Percentiles rank a stretch among this genome's conserved stretches.
These are phyloP conservation scores for Candida yuanshanica DNA, from an alignment of 805 yeast genomes.

Conservation along the genomic window DNA sequence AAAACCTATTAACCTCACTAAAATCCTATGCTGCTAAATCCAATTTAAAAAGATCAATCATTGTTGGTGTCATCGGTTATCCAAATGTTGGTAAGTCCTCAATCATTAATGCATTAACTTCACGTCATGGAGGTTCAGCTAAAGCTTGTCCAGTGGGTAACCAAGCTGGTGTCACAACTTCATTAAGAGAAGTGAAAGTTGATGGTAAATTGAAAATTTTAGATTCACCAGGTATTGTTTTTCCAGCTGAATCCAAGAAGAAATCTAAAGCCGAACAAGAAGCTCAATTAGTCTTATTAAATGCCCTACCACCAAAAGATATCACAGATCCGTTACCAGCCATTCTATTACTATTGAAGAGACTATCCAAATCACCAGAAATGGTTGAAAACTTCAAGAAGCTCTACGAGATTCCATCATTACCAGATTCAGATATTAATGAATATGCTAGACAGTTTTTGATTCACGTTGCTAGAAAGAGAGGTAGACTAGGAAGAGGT, in stretches of 20 bases:
- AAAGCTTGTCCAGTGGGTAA: slow-evolving; percentile 95
- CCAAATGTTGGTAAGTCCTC: slow-evolving; percentile 98
- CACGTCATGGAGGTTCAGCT: slow-evolving; percentile 67
- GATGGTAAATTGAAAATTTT: slow-evolving; percentile 84
- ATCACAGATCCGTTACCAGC: slow-evolving; percentile 83
- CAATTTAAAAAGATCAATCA: slow-evolving; percentile 80
- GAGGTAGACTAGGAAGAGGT: slow-evolving; percentile 89
- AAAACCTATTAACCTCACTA: slow-evolving; percentile 68
- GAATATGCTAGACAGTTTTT: slow-evolving; percentile 81
- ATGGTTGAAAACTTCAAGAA: slow-evolving; percentile 73
- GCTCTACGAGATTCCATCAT: slow-evolving; percentile 74
- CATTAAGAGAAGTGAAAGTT: slow-evolving; percentile 85
- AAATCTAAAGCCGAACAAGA: slow-evolving; percentile 58
- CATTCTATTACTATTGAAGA: slow-evolving; percentile 66
- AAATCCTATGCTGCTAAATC: slow-evolving; percentile 81
- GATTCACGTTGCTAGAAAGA: slow-evolving; percentile 86
- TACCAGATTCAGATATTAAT: slow-evolving; percentile 65
- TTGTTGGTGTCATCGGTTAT: slow-evolving; percentile 95
- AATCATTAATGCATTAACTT: slow-evolving; percentile 80
- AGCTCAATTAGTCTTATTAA: slow-evolving; percentile 83
- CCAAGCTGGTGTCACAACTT: slow-evolving; percentile 94
- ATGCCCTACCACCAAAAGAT: slow-evolving; percentile 85
- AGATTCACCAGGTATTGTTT: slow-evolving; percentile 97
- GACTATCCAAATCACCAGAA: slow-evolving; percentile 64
- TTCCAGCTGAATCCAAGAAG: slow-evolving; percentile 63